Base-by-base conservation (phyloP, 805 yeast species). In the Starmerella kuoi region DNA sequence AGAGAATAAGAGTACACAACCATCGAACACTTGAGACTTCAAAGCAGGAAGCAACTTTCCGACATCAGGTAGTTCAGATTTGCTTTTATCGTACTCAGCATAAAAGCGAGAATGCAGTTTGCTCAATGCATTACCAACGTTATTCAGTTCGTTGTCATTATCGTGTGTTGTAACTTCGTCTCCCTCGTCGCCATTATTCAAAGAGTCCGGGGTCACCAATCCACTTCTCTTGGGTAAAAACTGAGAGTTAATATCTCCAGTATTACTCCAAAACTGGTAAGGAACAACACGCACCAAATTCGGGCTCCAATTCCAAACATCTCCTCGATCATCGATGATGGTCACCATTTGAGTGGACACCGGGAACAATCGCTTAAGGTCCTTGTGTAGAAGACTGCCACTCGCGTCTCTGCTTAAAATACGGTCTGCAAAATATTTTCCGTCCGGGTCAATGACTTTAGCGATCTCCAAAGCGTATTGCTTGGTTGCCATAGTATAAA, bases 281-380 rank as follows among this genome's bases (percentile, higher is more conserved):
- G 98, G 98, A 2, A 86, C 80, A 4, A 88, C 97, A 61, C 88
- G 84, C 45, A 91, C 76, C 53, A 91, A 65, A 57, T 91, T 87
- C 11, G 80, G 77, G 51, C 85, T 82, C 98, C 98, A 91, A 56
- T 82, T 83, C 98, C 98, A 91, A 18, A 91, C 98, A 60, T 91
- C 98, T 2, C 96, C 98, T 58, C 98, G 73, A 60, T 91, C 98
- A 61, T 91, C 98, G 46, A 91, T 91, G 35, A 91, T 79, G 2
- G 83, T 91, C 25, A 91, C 98, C 94, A 91, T 81, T 15, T 94
- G 79, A 20, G 94, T 94, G 51, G 88, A 95, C 2, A 88, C 94
- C 0, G 98, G 98, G 55, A 91, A 91, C 42, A 91, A 67, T 48
- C 97, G 68, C 55, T 81, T 79, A 46, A 91, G 66, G 28, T 88